These are phyloP conservation scores for Moesziomyces parantarcticus DNA, from an alignment of 1,284 basidiomycete species.

Conservation along the genomic window DNA sequence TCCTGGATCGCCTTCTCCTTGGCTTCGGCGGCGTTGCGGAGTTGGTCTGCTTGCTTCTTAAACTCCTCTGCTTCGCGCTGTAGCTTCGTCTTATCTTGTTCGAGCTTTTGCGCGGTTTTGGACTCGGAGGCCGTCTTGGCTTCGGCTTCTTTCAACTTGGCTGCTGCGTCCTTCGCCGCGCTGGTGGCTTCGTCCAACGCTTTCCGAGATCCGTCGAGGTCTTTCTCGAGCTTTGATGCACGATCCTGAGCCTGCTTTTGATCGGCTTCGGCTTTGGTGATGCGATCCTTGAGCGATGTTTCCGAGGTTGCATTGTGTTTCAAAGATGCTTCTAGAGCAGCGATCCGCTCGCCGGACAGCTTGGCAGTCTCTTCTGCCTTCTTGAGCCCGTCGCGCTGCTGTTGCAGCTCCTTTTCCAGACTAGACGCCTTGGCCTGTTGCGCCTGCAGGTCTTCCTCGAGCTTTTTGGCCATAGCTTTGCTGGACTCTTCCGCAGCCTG, in stretches of 20 bases:
- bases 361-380: constrained; percentile 16
- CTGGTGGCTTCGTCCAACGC: constrained; percentile 10
- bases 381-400: constrained; percentile 23
- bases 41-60: constrained; percentile 26
- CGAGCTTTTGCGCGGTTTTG: constrained; percentile 19
- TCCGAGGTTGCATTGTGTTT: constrained; percentile 7
- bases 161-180: constrained; percentile 8
- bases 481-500: constrained; percentile 11
- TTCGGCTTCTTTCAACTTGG: constrained; percentile 21
- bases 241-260: constrained; percentile 22
- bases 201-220: constrained; percentile 17
- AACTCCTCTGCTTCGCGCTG: constrained; percentile 18
- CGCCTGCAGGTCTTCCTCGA: constrained; percentile 20
- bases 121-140: constrained; percentile 8
- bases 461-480: constrained; percentile 11
- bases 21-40: constrained; percentile 11
- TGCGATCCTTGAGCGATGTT: constrained; percentile 18
- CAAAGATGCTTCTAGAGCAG: constrained; percentile 10
- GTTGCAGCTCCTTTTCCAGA: constrained; percentile 23
- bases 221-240: constrained; percentile 20
- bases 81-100: constrained; percentile 25
- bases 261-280: constrained; percentile 15
- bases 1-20: constrained; percentile 19
- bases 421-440: constrained; percentile 18
- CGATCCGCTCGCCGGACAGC: constrained; percentile 3